Percentiles rank a stretch among this genome's conserved stretches.
Conservation (phyloP, 805 yeast genomes). For the Tetrapisispora phaffii region DNA sequence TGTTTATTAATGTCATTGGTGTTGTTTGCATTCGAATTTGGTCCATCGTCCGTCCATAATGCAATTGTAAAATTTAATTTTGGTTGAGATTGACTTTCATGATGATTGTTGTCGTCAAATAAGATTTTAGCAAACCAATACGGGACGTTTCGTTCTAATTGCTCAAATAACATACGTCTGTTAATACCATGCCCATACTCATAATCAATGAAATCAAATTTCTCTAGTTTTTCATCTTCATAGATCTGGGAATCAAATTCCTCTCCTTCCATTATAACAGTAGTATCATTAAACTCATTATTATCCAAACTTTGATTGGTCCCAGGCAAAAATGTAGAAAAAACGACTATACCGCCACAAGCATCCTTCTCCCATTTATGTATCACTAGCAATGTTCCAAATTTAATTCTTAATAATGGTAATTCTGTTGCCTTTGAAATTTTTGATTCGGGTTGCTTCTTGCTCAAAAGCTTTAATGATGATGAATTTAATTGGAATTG, state of each 20-base stretch:
- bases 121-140: conserved; percentile 53
- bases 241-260: conserved; percentile 5
- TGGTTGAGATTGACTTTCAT: conserved; percentile 32
- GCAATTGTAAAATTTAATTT: conserved; percentile 49
- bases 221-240: conserved; percentile 9
- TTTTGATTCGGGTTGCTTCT: conserved; percentile 20
- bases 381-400: conserved; percentile 18
- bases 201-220: conserved; percentile 11
- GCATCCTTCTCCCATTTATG: conserved; percentile 26
- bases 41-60: conserved; percentile 28
- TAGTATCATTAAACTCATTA: conserved; percentile 1
- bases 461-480: conserved; percentile 20
- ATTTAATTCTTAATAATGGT: conserved; percentile 22
- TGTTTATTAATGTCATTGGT: not conserved
- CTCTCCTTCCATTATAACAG: conserved; percentile 5
- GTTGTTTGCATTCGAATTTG: conserved; percentile 2
- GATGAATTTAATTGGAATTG: conserved; percentile 17
- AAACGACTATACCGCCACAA: conserved; percentile 26
- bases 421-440: conserved; percentile 17
- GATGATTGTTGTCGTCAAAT: conserved; percentile 35
- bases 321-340: conserved; percentile 22
- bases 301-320: conserved; percentile 1
- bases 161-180: conserved; percentile 19
- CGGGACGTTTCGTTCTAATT: conserved; percentile 43
- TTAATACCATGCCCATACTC: conserved; percentile 11